Percentiles rank a stretch among this genome's conserved stretches.
Evolutionary conservation across 305 asterid species (phyloP).

Genomic region (Euphrasia arctica): DNA sequence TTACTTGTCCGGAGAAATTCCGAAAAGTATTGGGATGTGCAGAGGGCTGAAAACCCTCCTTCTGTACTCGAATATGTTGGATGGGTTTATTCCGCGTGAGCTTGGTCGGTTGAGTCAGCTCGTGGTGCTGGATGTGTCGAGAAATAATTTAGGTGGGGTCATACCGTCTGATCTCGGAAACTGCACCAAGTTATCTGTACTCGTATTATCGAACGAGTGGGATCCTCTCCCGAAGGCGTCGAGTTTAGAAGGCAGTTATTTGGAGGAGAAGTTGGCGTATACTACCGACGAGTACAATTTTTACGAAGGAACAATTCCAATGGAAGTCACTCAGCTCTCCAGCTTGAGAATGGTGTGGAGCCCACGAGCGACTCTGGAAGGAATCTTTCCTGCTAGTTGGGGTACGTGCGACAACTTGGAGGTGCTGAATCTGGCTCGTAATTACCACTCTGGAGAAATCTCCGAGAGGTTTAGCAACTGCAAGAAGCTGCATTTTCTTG

Average conservation of each 20-base stretch:
- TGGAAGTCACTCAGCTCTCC: slow-evolving; percentile 42
- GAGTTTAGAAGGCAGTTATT: slow-evolving; percentile 33
- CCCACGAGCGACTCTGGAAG: slow-evolving; percentile 63
- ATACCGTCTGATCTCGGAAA: slow-evolving; percentile 67
- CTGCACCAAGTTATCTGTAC: slow-evolving; percentile 60
- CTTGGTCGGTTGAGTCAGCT: slow-evolving; percentile 66
- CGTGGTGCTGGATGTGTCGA: slow-evolving; percentile 74
- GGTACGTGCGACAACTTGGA: slow-evolving; percentile 62
- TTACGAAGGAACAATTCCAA: slow-evolving; percentile 64
- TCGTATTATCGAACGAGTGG: slow-evolving; percentile 75
- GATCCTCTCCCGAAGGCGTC: slow-evolving; percentile 62
- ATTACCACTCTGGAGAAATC: slow-evolving; percentile 50
- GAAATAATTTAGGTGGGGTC: slow-evolving; percentile 69
- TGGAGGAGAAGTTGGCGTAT: slow-evolving; percentile 30
- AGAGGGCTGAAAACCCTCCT: slow-evolving; percentile 51
- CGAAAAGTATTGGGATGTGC: slow-evolving; percentile 60
- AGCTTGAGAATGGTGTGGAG: slow-evolving; percentile 84
- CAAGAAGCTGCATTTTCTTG: slow-evolving; percentile 66
- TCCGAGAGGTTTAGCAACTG: slow-evolving; percentile 51
- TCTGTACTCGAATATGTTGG: slow-evolving; percentile 70
- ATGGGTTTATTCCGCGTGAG: slow-evolving; percentile 60
- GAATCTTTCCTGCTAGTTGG: slow-evolving; percentile 63
- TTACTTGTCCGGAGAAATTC: slow-evolving; percentile 52
- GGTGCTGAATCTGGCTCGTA: slow-evolving; percentile 65
- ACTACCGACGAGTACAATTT: slow-evolving; percentile 61